These are phyloP conservation scores for Avicennia marina DNA, from an alignment of 257 asterid genomes.

Conservation along the genomic window DNA sequence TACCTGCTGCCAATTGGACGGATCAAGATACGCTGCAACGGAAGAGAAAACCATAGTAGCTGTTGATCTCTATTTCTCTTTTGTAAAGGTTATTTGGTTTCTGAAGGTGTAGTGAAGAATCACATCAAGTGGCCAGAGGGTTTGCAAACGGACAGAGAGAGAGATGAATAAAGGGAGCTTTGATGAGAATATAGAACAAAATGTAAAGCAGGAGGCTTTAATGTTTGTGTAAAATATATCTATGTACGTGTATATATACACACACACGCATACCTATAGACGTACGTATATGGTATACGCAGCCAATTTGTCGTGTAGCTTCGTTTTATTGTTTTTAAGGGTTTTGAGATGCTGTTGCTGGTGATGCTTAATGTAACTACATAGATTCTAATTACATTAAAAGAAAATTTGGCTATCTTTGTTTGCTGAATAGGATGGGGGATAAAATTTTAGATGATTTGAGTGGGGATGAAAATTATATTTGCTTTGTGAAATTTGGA, in stretches of 20 bases:
- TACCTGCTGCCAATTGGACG: slow-evolving; percentile 97
- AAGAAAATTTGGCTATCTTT: too few relatives aligned
- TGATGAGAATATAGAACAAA: slow-evolving; percentile 83
- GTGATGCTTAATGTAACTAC: too few relatives aligned
- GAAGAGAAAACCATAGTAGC: slow-evolving; percentile 92
- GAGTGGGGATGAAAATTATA: too few relatives aligned
- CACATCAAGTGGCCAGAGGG: slow-evolving; percentile 66
- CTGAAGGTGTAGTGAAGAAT: slow-evolving; percentile 88
- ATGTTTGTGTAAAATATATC: slow-evolving; percentile 38
- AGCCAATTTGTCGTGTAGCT: slow-evolving; percentile 52
- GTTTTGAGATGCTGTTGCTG: slow-evolving; percentile 40
- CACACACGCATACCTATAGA: slow-evolving; percentile 4
- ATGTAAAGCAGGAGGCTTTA: slow-evolving; percentile 79
- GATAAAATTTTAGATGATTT: too few relatives aligned
- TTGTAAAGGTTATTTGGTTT: slow-evolving; percentile 72
- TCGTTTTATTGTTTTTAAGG: slow-evolving; percentile 69
- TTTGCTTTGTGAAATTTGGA: too few relatives aligned
- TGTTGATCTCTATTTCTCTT: slow-evolving; percentile 61
- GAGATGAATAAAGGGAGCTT: slow-evolving; percentile 42
- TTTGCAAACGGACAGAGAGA: slow-evolving; percentile 24
- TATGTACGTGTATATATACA: slow-evolving; percentile 21
- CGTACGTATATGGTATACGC: slow-evolving; percentile 43
- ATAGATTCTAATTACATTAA: too few relatives aligned
- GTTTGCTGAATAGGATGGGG: too few relatives aligned
- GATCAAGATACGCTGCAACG: slow-evolving; percentile 90